phyloP scores from a whole-genome alignment of 306 rosid genomes.

The Albizia julibrissin region DNA sequence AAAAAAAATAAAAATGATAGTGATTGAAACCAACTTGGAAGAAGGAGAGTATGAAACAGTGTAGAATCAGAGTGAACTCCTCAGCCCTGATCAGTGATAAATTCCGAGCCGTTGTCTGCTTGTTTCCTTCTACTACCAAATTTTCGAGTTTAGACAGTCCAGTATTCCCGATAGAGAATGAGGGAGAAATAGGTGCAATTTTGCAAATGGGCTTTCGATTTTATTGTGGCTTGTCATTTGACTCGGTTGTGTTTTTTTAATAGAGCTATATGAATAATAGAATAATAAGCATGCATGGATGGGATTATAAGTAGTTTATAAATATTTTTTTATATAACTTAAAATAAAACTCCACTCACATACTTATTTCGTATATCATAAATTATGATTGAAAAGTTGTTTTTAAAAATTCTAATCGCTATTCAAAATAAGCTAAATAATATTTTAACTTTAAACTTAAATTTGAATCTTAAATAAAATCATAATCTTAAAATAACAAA shows the following conservation, averaged over 20 bases:
- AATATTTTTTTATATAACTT: no score
- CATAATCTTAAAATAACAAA: no score
- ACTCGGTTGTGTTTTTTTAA: slow-evolving; percentile 42
- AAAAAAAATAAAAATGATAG: neutral
- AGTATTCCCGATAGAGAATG: neutral
- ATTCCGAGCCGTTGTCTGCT: slow-evolving; percentile 37
- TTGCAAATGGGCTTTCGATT: slow-evolving; percentile 43
- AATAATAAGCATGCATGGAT: no score
- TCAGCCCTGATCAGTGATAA: slow-evolving; percentile 63
- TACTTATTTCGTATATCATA: no score
- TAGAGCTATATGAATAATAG: no score
- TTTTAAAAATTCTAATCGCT: no score
- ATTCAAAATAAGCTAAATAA: no score
- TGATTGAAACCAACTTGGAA: neutral
- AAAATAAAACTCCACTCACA: no score
- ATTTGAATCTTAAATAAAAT: no score
- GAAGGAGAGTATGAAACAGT: slow-evolving; percentile 33
- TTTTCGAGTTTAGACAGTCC: slow-evolving; percentile 46
- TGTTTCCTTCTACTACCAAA: slow-evolving; percentile 42
- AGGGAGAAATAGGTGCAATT: slow-evolving; percentile 15
- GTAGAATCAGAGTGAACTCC: slow-evolving; percentile 31
- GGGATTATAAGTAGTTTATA: no score
- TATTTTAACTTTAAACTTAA: no score
- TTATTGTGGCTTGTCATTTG: slow-evolving; percentile 55
- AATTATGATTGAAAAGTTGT: no score